Base-by-base conservation (phyloP, 345 rosid genomes). In the Excoecaria agallocha region DNA sequence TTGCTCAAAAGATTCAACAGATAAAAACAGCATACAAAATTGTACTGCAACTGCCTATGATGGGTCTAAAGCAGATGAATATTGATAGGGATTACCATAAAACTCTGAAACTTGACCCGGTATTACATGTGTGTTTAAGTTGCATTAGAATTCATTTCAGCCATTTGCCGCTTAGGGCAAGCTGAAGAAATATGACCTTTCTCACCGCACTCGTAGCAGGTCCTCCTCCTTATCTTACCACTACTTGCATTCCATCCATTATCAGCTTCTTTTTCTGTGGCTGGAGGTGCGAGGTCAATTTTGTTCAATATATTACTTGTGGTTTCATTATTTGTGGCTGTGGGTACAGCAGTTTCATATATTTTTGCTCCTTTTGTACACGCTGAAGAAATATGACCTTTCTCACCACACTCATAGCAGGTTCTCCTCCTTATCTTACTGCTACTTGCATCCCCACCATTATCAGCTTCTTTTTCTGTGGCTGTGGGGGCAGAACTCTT, bases 381-480 rank as follows among this genome's bases (percentile, higher is more conserved):
- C 69, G 91, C 89, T 48, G 98, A 30, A 30, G 92, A 94, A 37
- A 89, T 75, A 77, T 91, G 97, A 48, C 95, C 93, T 79, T 91
- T 91, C 72, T 89, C 89, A 49, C 93, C 91, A 71, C 97, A 91
- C 58, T 89, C 88, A 37, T 87, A 94, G 82, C 97, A 94, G 41
- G 79, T 80, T 76, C 97, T 86, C 78, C 91, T 85, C 79, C 85
- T 88, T 68, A 90, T 76, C 88, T 90, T 94, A 66, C 97, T 89
- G 8, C 81, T 87, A 64, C 74, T 74, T 73, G 80, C 46, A 13
- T 12, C 68, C 41, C 71, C 70, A 19, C 62, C 50, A n/a, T 67
- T 43, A 76, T 72, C 24, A 76, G 68, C 49, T 41, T 60, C 83
- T n/a, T 19, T 58, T 38, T 63, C 45, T 49, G 81, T 72, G 20